Conservation (phyloP, 352 stramenopile species). For the Elongisporangium prolatum region DNA sequence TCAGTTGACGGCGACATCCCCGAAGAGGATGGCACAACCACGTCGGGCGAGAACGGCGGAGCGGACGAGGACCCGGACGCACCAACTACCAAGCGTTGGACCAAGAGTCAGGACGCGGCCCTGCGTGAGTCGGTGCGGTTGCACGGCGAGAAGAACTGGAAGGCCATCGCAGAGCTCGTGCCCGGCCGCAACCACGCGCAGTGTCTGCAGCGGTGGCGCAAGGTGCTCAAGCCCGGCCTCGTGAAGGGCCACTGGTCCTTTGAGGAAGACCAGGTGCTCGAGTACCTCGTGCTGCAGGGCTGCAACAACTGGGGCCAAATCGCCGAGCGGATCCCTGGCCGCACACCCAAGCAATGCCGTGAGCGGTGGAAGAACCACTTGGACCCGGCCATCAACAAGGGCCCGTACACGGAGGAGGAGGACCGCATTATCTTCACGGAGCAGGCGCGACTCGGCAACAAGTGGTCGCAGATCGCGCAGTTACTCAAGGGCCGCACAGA, state of each 20-base stretch:
- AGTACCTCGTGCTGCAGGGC: slow-evolving; percentile 83
- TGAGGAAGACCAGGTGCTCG: slow-evolving; percentile 93
- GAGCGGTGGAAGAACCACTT: slow-evolving; percentile 90
- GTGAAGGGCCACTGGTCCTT: slow-evolving; percentile 95
- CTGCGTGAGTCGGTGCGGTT: slow-evolving; percentile 79
- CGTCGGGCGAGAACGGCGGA: slow-evolving; percentile 19
- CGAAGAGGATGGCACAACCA: slow-evolving; percentile 7
- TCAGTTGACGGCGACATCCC: background rate
- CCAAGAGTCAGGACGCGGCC: slow-evolving; percentile 79
- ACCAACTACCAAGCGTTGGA: slow-evolving; percentile 84
- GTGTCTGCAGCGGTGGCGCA: slow-evolving; percentile 88
- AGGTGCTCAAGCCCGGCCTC: slow-evolving; percentile 93
- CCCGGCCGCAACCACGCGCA: slow-evolving; percentile 83
- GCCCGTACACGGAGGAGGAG: slow-evolving; percentile 93
- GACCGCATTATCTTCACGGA: slow-evolving; percentile 91
- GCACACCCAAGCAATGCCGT: slow-evolving; percentile 90
- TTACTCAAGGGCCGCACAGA: slow-evolving; percentile 88
- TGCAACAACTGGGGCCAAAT: slow-evolving; percentile 94
- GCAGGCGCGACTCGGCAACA: slow-evolving; percentile 92
- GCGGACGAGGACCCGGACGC: slow-evolving; percentile 55
- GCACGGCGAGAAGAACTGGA: slow-evolving; percentile 88
- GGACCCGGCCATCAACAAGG: slow-evolving; percentile 91
- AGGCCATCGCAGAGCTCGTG: slow-evolving; percentile 82
- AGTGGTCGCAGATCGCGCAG: slow-evolving; percentile 96
- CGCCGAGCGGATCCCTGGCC: slow-evolving; percentile 88